A percentile compares a stretch with the other conserved stretches of the same genome.
Conservation (phyloP, 2,329 filamentous ascomycete genomes). For the Talaromyces islandicus region DNA sequence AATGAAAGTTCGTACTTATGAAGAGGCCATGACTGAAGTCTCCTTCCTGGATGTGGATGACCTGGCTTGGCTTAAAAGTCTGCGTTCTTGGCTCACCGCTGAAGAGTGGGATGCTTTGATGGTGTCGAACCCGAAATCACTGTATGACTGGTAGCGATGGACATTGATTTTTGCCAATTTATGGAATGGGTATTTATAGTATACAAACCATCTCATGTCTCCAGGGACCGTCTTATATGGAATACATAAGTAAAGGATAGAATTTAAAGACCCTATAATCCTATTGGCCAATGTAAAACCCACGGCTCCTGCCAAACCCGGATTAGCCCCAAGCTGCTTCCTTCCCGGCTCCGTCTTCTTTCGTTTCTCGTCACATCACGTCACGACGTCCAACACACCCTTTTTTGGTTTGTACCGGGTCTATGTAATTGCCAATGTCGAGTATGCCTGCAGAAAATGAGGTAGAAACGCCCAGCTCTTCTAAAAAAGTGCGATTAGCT, state of each 20-base stretch:
- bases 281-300: neutral
- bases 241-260: neutral
- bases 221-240: too few relatives aligned
- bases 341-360: neutral
- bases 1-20: slow-evolving; percentile 29
- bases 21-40: slow-evolving; percentile 29
- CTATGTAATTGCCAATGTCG: neutral
- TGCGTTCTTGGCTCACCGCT: slow-evolving; percentile 20
- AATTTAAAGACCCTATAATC: neutral
- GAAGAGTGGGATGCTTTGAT: slow-evolving; percentile 20
- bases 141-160: slow-evolving; percentile 15
- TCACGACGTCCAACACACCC: neutral
- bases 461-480: slow-evolving; percentile 2
- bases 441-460: neutral
- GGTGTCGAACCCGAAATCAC: slow-evolving; percentile 15
- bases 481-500: slow-evolving; percentile 34
- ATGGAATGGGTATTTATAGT: neutral
- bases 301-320: neutral
- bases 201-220: neutral
- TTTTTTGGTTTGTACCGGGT: neutral
- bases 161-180: neutral
- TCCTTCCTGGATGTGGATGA: slow-evolving; percentile 22
- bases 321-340: neutral
- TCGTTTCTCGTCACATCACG: neutral
- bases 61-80: slow-evolving; percentile 20